phyloP scores from a whole-genome alignment of 1,139 yeast species.

The Protomyces lactucae-debilis region DNA sequence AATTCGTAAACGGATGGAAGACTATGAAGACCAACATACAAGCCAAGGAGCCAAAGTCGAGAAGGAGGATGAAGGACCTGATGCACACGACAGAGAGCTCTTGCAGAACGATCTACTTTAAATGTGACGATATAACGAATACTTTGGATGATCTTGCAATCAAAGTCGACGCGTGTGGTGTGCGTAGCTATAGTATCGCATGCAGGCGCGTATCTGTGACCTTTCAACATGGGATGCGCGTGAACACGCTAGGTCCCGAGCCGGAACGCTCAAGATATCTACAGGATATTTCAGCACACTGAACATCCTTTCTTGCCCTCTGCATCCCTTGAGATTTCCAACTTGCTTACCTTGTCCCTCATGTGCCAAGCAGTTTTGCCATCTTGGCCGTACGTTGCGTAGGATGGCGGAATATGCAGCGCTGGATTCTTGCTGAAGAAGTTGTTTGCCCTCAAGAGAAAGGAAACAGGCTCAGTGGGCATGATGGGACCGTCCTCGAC shows the following conservation, averaged over 20 bases:
- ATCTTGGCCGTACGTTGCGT: slow-evolving; percentile 15
- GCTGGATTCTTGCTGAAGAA: slow-evolving; percentile 73
- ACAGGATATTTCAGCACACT: not conserved
- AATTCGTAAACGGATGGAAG: slow-evolving; percentile 19
- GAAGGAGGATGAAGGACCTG: slow-evolving; percentile 8
- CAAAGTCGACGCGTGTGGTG: too few species aligned
- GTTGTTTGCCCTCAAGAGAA: slow-evolving; percentile 72
- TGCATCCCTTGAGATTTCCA: not conserved
- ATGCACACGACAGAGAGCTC: slow-evolving; percentile 3
- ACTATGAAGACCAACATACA: slow-evolving; percentile 9
- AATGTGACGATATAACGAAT: not conserved
- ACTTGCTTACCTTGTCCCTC: not conserved
- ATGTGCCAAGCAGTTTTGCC: slow-evolving; percentile 7
- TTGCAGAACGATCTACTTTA: not conserved
- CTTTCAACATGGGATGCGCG: too few species aligned
- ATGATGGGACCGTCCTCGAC: slow-evolving; percentile 87
- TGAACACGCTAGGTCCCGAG: too few species aligned
- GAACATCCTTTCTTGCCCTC: not conserved
- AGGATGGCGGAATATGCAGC: slow-evolving; percentile 59
- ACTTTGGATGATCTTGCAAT: not conserved
- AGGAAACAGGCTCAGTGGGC: slow-evolving; percentile 77
- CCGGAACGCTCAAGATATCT: not conserved
- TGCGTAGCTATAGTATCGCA: too few species aligned
- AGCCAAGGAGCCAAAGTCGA: slow-evolving; percentile 1
- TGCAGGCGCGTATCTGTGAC: too few species aligned